These are phyloP conservation scores for Tuber brumale DNA, from an alignment of 495 filamentous ascomycete genomes.

Conservation along the genomic window DNA sequence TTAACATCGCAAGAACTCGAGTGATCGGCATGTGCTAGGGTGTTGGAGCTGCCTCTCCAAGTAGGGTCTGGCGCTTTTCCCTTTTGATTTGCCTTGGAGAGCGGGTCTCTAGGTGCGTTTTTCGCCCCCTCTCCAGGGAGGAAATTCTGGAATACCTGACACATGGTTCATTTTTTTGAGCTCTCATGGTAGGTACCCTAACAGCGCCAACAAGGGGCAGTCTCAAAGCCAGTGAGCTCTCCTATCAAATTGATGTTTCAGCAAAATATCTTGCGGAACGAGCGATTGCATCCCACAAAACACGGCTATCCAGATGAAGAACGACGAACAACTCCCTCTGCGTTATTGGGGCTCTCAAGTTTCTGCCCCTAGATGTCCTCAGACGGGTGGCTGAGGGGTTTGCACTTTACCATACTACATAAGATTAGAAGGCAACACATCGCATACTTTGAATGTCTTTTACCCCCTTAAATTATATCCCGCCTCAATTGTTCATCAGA, in stretches of 20 bases:
- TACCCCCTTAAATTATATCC: not conserved
- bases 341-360: not conserved
- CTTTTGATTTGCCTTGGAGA: no score
- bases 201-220: not conserved
- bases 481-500: not conserved
- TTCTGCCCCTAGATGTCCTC: not conserved
- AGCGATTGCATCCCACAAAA: not conserved
- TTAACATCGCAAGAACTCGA: not conserved
- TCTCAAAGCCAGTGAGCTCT: not conserved
- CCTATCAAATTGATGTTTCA: not conserved
- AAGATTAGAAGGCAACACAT: not conserved
- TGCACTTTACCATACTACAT: not conserved
- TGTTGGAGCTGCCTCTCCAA: no score
- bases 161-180: no score
- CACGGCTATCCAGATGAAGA: not conserved
- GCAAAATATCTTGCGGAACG: not conserved
- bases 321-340: not conserved
- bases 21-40: no score
- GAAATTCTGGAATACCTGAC: no score
- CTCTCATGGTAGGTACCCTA: not conserved
- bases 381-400: not conserved
- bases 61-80: no score
- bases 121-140: no score
- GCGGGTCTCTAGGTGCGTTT: no score
- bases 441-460: not conserved